A percentile compares a stretch with the other conserved stretches of the same genome.
These are phyloP conservation scores for Amborella trichopoda DNA, from an alignment of 164 flowering plant species.

Conservation along the genomic window DNA sequence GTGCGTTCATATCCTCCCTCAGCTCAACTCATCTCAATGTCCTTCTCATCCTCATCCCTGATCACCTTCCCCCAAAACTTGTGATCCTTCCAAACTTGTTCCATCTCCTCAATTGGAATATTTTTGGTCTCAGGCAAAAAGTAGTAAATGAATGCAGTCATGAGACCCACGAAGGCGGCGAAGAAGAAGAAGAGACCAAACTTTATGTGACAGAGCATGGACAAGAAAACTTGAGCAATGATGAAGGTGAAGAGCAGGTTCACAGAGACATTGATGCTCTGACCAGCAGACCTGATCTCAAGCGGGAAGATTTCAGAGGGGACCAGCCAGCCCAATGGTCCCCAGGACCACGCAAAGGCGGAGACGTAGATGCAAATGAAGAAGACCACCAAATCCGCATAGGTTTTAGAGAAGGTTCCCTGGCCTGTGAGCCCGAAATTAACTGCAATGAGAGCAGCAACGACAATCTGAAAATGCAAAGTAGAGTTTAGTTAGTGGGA, in stretches of 20 bases:
- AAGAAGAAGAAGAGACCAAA: slow-evolving; percentile 24
- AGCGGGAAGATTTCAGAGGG: too few species aligned
- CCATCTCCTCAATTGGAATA: background rate
- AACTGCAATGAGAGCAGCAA: slow-evolving; percentile 14
- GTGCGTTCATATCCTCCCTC: too few species aligned
- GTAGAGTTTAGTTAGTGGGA: too few species aligned
- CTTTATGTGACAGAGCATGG: slow-evolving; percentile 22
- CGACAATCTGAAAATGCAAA: slow-evolving; percentile 8
- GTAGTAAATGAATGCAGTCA: slow-evolving; percentile 17
- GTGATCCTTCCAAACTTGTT: background rate
- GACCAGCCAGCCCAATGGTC: slow-evolving; percentile 21
- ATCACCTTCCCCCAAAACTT: background rate
- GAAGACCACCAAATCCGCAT: slow-evolving; percentile 8
- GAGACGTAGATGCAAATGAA: slow-evolving; percentile 15
- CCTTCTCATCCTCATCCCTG: background rate
- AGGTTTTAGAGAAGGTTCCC: slow-evolving; percentile 6
- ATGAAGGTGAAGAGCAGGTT: slow-evolving; percentile 14
- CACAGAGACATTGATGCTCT: slow-evolving; percentile 12
- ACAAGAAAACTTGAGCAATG: slow-evolving; percentile 15
- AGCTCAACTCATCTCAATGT: too few species aligned
- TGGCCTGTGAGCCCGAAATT: slow-evolving; percentile 11
- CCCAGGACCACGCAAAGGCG: slow-evolving; percentile 20
- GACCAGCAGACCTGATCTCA: slow-evolving; percentile 21
- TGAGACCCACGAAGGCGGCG: slow-evolving; percentile 19
- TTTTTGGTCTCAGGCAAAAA: slow-evolving; percentile 1